These are phyloP conservation scores for Tillandsia leiboldiana DNA, from an alignment of 176 grass and related monocot species.

Conservation along the genomic window DNA sequence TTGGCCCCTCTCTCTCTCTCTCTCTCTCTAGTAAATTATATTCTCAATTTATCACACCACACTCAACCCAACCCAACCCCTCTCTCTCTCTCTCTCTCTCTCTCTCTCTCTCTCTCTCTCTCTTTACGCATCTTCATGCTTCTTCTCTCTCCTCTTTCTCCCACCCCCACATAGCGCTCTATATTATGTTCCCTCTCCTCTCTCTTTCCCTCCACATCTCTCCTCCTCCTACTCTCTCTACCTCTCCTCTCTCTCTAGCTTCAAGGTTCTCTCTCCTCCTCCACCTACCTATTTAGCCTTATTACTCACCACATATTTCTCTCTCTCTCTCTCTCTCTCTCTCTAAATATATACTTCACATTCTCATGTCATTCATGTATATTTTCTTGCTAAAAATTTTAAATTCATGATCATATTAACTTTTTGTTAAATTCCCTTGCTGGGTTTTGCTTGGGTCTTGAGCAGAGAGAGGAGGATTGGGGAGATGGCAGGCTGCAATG, in stretches of 20 bases:
- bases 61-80: not conserved
- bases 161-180: not conserved
- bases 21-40: not conserved
- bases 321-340: not conserved
- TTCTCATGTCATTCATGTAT: not conserved
- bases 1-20: conserved; percentile 1
- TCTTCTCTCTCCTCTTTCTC: not conserved
- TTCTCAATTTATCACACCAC: conserved; percentile 19
- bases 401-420: no score
- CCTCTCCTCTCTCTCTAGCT: not conserved
- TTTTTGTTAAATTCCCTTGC: not conserved
- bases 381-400: not conserved
- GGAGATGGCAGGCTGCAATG: conserved; percentile 2
- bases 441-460: not conserved
- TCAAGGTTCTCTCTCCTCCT: conserved; percentile 39
- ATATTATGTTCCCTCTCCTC: not conserved
- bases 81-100: not conserved
- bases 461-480: conserved; percentile 21
- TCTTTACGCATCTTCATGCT: not conserved
- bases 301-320: not conserved
- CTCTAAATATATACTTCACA: not conserved
- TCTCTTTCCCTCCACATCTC: not conserved
- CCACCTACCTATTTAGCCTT: not conserved
- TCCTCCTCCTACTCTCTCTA: not conserved
- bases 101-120: not conserved